Base-by-base conservation (phyloP, 352 stramenopile genomes). In the Globisporangium alternatum region DNA sequence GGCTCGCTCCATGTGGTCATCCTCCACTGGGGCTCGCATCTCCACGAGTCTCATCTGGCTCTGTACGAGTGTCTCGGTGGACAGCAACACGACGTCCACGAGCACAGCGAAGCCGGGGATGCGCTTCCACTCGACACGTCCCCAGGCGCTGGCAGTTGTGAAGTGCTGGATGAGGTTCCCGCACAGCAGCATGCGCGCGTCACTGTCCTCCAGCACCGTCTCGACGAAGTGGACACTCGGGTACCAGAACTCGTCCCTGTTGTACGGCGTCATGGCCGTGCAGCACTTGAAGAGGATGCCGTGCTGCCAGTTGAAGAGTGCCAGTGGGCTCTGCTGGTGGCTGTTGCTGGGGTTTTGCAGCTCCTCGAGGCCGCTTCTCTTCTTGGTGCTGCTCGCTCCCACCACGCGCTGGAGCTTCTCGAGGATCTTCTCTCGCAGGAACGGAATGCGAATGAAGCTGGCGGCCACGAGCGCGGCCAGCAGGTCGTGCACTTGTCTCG, bases 121-220 rank as follows among this genome's bases (percentile, higher is more conserved):
- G n/a, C 61, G 70, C 64, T 79, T 81, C 83, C 83, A 92, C 33
- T 90, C 77, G 59, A 85, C 80, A n/a, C 68, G 57, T 56, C 73
- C 83, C 53, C 69, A 44, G 13, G 75, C 76, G 43, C 69, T 69
- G 35, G 73, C 67, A 8, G 74, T 68, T 6, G 67, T 74, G 35
- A 91, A 64, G 22, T 90, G 77, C 44, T 86, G 63, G 12, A 90
- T 77, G n/a, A 92, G 62, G 60, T 85, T 70, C 12, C 77, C 77
- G 30, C 86, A 52, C 5, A 88, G 60, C n/a, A 86, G 33, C 53
- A 77, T 78, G 19, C 70, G 71, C 15, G 65, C 58, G 19, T 90
- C 79, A 1, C 62, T 67, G 52, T 80, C 68, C 1, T 31, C 33
- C 56, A 87, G 69, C 7, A 87, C 53, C 25, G 74, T 62, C 17